A percentile compares a stretch with the other conserved stretches of the same genome.
Conservation (phyloP, 768 basidiomycete species). For the Collybia sp. region DNA sequence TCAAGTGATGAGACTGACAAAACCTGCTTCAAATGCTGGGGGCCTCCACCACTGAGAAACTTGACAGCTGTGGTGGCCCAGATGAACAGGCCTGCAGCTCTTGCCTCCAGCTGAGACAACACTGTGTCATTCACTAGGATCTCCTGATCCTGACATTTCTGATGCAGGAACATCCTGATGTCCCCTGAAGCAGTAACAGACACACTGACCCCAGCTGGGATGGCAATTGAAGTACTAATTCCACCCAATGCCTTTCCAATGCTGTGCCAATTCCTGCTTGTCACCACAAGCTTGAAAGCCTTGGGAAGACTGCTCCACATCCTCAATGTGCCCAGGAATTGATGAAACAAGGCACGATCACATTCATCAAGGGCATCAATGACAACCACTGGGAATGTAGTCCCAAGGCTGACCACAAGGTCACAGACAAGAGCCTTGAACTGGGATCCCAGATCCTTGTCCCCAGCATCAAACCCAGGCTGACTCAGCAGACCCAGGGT, state of each 20-base stretch:
- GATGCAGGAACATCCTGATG: too few species aligned
- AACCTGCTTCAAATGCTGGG: constrained; percentile 1
- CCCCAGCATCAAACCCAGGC: neutral
- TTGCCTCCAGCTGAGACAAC: neutral
- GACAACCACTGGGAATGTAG: constrained; percentile 6
- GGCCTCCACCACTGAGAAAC: constrained; percentile 13
- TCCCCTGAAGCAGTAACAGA: too few species aligned
- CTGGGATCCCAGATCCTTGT: neutral
- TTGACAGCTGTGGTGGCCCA: constrained; percentile 16
- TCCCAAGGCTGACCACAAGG: too few species aligned
- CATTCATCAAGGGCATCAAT: neutral
- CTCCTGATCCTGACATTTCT: too few species aligned
- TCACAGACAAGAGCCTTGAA: neutral
- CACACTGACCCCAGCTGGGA: too few species aligned
- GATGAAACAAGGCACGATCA: too few species aligned
- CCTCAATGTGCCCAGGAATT: too few species aligned
- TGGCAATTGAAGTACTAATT: too few species aligned
- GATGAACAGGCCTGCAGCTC: constrained; percentile 15
- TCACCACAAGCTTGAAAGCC: too few species aligned
- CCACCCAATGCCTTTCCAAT: too few species aligned
- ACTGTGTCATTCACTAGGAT: neutral
- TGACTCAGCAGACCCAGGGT: neutral
- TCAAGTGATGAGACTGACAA: neutral
- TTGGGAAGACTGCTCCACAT: too few species aligned
- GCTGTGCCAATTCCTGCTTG: too few species aligned